A percentile compares a stretch with the other conserved stretches of the same genome.
Evolutionary conservation across 1,284 basidiomycete genomes (phyloP).

Genomic region (Ustilago trichophora): DNA sequence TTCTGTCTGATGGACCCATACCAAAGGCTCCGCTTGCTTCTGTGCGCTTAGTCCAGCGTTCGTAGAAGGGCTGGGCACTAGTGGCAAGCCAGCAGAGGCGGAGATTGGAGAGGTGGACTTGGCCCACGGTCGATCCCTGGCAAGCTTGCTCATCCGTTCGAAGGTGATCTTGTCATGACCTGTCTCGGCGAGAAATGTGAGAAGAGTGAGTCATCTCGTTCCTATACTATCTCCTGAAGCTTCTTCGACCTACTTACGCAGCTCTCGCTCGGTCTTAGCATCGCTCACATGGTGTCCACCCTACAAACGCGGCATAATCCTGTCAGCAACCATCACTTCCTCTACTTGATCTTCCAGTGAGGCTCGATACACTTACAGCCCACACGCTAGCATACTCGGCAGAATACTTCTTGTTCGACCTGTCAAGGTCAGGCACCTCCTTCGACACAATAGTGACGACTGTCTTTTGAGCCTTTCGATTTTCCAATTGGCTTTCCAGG

Average conservation of each 20-base stretch:
- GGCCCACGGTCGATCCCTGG: constrained; percentile 19
- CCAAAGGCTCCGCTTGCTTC: constrained; percentile 23
- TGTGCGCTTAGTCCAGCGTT: background rate
- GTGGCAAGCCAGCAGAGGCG: background rate
- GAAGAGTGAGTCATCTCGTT: no score
- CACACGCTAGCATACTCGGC: constrained; percentile 45
- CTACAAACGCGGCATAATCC: constrained; percentile 6
- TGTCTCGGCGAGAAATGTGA: no score
- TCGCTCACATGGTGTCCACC: constrained; percentile 51
- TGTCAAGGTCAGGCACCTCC: constrained; percentile 23
- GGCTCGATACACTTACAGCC: constrained; percentile 52
- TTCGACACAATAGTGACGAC: constrained; percentile 36
- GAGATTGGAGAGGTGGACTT: background rate
- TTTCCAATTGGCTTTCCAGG: constrained; percentile 23
- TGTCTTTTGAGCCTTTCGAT: background rate
- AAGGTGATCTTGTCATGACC: constrained; percentile 44
- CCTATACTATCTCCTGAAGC: no score
- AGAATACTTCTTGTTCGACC: constrained; percentile 1
- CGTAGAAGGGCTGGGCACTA: background rate
- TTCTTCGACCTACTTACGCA: constrained; percentile 6
- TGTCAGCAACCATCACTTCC: no score
- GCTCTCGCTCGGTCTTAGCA: constrained; percentile 28
- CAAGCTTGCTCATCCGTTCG: constrained; percentile 28
- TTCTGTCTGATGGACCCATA: constrained; percentile 59
- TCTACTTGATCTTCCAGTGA: background rate